Percentiles rank a stretch among this genome's conserved stretches.
These are phyloP conservation scores for Fusarium haematococcum DNA, from an alignment of 2,329 filamentous ascomycete genomes.

Conservation along the genomic window DNA sequence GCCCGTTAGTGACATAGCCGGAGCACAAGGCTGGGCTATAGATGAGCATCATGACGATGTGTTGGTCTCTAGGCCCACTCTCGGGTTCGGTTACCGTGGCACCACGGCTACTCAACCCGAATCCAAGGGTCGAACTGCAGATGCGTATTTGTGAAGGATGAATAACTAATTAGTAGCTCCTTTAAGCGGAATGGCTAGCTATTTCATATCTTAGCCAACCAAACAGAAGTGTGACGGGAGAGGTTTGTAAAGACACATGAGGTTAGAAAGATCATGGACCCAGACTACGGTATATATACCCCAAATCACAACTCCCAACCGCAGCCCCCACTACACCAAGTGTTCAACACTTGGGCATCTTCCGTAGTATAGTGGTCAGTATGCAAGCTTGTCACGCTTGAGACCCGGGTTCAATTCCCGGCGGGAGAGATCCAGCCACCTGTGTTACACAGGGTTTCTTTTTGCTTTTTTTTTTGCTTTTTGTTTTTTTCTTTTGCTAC, in stretches of 20 bases:
- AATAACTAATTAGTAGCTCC: background rate
- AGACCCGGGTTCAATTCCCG: constrained; percentile 22
- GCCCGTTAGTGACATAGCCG: background rate
- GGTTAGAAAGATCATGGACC: background rate
- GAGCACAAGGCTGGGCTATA: background rate
- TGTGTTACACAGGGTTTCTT: constrained; percentile 3
- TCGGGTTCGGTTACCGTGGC: background rate
- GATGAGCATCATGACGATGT: rapidly evolving
- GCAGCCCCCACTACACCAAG: constrained; percentile 14
- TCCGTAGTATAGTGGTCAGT: constrained; percentile 24
- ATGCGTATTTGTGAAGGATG: background rate
- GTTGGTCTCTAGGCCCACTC: background rate
- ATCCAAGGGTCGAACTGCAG: background rate
- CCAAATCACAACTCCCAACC: background rate
- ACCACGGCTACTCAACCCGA: background rate
- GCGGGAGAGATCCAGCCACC: constrained; percentile 21
- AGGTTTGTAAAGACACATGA: background rate
- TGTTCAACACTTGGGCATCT: constrained; percentile 2
- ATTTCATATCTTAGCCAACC: no score
- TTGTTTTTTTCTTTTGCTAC: background rate
- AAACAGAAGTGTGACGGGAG: background rate
- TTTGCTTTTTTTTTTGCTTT: background rate
- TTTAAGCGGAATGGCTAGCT: rapidly evolving
- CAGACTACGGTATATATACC: background rate
- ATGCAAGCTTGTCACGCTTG: constrained; percentile 22